These are phyloP conservation scores for Kluyveromyces sp. DNA, from an alignment of 1,139 yeast species.

Conservation along the genomic window DNA sequence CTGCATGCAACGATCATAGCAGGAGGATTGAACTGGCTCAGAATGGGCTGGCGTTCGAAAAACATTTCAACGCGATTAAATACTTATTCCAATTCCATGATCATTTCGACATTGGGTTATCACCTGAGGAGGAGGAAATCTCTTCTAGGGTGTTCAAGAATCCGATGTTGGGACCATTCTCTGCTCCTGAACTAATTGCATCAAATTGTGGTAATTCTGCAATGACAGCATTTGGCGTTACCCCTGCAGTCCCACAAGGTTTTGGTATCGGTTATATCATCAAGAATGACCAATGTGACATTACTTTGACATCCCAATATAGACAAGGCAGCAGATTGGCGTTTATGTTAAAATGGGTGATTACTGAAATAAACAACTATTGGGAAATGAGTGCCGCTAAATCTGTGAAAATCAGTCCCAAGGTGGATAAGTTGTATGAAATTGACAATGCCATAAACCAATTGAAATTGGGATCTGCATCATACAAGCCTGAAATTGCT, in stretches of 20 bases:
- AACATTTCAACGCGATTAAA: conserved; percentile 59
- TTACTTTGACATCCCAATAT: conserved; percentile 59
- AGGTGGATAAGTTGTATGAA: conserved; percentile 31
- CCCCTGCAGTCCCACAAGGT: conserved; percentile 70
- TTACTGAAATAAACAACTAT: conserved; percentile 45
- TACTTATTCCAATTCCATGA: conserved; percentile 38
- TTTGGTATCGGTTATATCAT: conserved; percentile 73
- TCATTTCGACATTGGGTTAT: conserved; percentile 36
- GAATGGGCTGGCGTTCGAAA: conserved; percentile 61
- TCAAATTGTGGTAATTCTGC: conserved; percentile 77
- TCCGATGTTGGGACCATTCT: conserved; percentile 41
- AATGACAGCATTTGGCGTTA: conserved; percentile 61
- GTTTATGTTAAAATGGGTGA: conserved; percentile 54
- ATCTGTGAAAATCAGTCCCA: conserved; percentile 33
- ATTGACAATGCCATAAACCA: conserved; percentile 26
- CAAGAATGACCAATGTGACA: conserved; percentile 59
- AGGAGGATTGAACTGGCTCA: conserved; percentile 45
- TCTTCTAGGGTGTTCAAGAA: conserved; percentile 33
- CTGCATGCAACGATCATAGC: conserved; percentile 49
- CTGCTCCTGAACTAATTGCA: conserved; percentile 41
- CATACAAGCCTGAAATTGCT: conserved; percentile 17
- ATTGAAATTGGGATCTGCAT: conserved; percentile 9
- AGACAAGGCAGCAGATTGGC: conserved; percentile 66
- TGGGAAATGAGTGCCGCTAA: conserved; percentile 34
- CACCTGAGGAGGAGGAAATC: conserved; percentile 31